Percentiles rank a stretch among this genome's conserved stretches.
These are phyloP conservation scores for Podila horticola DNA, from an alignment of 192 early-diverging fungal species.

Conservation along the genomic window DNA sequence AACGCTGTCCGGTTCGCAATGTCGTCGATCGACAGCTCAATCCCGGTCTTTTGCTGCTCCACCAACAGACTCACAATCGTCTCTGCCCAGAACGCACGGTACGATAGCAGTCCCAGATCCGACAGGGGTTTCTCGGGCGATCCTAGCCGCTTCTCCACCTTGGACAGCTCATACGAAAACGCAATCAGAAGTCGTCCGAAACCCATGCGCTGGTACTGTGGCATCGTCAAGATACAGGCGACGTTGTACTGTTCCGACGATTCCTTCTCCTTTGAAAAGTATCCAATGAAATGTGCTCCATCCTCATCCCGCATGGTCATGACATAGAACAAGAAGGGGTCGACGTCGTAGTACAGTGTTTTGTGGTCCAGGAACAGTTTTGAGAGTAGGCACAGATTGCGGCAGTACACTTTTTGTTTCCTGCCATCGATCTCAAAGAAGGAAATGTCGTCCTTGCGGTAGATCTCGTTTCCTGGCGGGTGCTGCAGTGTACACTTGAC, in stretches of 20 bases:
- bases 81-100: conserved; percentile 97
- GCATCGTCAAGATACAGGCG: conserved; percentile 98
- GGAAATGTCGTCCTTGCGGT: conserved; percentile 88
- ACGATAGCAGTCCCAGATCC: conserved; percentile 93
- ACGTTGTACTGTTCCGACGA: conserved; percentile 96
- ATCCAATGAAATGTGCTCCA: conserved; percentile 94
- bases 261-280: conserved; percentile 99
- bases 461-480: conserved; percentile 99
- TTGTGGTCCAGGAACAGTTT: conserved; percentile 99
- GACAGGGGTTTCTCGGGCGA: conserved; percentile 99
- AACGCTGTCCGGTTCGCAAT: conserved; percentile 87
- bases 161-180: conserved; percentile 98
- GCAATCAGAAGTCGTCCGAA: conserved; percentile 94
- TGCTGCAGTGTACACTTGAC: conserved; percentile 89
- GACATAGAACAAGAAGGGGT: conserved; percentile 98
- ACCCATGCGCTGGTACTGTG: conserved; percentile 96
- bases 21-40: conserved; percentile 91
- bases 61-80: conserved; percentile 82
- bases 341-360: conserved; percentile 98
- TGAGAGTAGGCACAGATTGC: conserved; percentile 95
- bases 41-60: conserved; percentile 64
- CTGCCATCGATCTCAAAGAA: conserved; percentile 99
- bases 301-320: conserved; percentile 89
- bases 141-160: conserved; percentile 92
- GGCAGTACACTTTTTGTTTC: conserved; percentile 92